A percentile compares a stretch with the other conserved stretches of the same genome.
phyloP scores from a whole-genome alignment of 192 early-diverging fungal genomes.

The Geosiphon pyriformis region DNA sequence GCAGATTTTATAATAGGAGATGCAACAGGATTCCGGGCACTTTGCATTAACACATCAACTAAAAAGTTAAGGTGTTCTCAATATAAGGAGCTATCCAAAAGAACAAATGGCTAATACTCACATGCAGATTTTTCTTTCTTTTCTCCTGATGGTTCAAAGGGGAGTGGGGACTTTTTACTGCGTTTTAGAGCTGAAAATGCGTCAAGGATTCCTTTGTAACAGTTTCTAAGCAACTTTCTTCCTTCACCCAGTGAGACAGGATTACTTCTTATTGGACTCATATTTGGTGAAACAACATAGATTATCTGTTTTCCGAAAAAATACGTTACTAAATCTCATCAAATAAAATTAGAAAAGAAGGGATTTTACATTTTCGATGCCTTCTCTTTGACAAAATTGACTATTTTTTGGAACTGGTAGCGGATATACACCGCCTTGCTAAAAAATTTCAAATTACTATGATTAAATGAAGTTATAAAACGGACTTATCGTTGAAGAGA shows the following conservation, averaged over 20 bases:
- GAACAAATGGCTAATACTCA: background rate
- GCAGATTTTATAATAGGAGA: background rate
- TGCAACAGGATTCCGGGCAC: background rate
- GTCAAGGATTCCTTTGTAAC: slow-evolving; percentile 2
- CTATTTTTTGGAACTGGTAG: background rate
- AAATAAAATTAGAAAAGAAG: too few species aligned
- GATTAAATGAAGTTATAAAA: background rate
- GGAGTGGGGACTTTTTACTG: background rate
- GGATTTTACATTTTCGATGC: slow-evolving; percentile 1
- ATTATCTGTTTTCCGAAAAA: background rate
- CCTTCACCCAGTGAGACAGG: background rate
- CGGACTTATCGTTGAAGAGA: background rate
- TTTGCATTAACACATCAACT: slow-evolving; percentile 8
- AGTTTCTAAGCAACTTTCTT: slow-evolving; percentile 7
- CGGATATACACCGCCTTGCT: slow-evolving; percentile 11
- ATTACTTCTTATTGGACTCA: slow-evolving; percentile 1
- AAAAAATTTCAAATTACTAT: background rate
- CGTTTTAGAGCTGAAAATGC: slow-evolving; percentile 2
- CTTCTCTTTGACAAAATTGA: background rate
- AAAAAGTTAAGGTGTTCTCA: background rate
- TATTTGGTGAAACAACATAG: slow-evolving; percentile 15
- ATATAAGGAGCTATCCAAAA: too few species aligned
- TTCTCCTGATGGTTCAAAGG: background rate
- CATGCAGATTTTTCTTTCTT: background rate
- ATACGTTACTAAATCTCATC: too few species aligned